These are phyloP conservation scores for Ploettnerulaceae sp. DNA, from an alignment of 2,329 filamentous ascomycete species.

Conservation along the genomic window DNA sequence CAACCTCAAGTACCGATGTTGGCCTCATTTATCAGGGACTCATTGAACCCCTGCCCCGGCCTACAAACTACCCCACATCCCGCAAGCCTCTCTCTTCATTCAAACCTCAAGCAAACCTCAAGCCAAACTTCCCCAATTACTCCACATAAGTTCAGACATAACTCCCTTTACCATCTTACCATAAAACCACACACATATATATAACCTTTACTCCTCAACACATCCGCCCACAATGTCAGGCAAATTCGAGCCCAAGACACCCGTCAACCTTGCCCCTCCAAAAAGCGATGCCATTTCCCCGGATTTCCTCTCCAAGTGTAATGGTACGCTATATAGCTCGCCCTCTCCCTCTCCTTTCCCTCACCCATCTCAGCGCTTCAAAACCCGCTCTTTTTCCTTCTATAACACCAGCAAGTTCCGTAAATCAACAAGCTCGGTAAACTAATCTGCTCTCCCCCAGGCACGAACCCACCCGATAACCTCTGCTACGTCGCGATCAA, in stretches of 20 bases:
- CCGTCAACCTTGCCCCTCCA: conserved; percentile 72
- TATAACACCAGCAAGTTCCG: neutral
- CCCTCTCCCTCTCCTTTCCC: neutral
- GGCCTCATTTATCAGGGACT: no score
- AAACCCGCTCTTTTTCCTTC: no score
- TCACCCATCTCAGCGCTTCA: neutral
- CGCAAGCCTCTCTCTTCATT: neutral
- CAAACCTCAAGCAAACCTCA: neutral
- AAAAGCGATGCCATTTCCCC: conserved; percentile 82
- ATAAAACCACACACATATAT: neutral
- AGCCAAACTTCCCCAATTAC: no score
- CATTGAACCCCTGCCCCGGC: no score
- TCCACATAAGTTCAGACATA: neutral
- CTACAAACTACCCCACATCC: neutral
- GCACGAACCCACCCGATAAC: conserved; percentile 49
- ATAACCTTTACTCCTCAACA: neutral
- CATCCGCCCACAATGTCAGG: conserved; percentile 43
- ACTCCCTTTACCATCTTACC: neutral
- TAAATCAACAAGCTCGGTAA: neutral
- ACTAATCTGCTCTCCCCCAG: conserved; percentile 38
- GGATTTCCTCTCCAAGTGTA: conserved; percentile 73
- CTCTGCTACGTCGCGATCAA: conserved; percentile 68
- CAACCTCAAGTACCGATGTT: no score
- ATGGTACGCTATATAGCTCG: conserved; percentile 57
- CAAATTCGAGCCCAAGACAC: conserved; percentile 73